These are phyloP conservation scores for Gnetum montanum DNA, from an alignment of 75 land plant species.

Conservation along the genomic window DNA sequence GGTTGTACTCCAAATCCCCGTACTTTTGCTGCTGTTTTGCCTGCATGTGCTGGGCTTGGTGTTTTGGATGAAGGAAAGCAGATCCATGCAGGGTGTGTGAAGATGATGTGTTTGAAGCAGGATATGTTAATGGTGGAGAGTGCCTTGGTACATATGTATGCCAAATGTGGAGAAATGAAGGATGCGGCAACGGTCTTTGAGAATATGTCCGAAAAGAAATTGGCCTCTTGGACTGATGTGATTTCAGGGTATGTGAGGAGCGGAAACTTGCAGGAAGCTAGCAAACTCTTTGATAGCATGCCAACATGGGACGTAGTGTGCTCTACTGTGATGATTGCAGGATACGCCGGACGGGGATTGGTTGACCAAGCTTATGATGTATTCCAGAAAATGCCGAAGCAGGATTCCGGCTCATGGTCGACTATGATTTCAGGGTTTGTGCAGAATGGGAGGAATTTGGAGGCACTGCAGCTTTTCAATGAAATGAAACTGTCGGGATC, in stretches of 20 bases:
- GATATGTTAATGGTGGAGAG: slow-evolving; percentile 21
- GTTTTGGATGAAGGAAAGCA: slow-evolving; percentile 33
- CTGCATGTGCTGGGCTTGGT: slow-evolving; percentile 41
- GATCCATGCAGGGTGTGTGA: slow-evolving; percentile 32
- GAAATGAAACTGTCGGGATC: slow-evolving; percentile 3
- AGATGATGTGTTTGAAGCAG: slow-evolving; percentile 13
- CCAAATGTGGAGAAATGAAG: slow-evolving; percentile 40
- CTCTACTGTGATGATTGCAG: not conserved
- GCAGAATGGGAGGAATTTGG: not conserved
- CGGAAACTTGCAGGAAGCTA: slow-evolving; percentile 34
- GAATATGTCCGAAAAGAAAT: slow-evolving; percentile 15
- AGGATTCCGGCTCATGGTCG: not conserved
- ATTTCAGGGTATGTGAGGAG: slow-evolving; percentile 38
- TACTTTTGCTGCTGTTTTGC: slow-evolving; percentile 21
- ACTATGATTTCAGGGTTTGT: slow-evolving; percentile 7
- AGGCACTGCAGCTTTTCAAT: slow-evolving; percentile 3
- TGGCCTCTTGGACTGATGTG: slow-evolving; percentile 53
- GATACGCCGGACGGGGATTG: not conserved
- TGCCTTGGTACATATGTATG: slow-evolving; percentile 43
- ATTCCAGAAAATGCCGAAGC: not conserved
- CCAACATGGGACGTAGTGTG: not conserved
- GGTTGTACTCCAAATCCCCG: slow-evolving; percentile 1
- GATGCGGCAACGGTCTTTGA: slow-evolving; percentile 35
- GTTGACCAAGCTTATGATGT: not conserved
- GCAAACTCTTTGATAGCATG: slow-evolving; percentile 31